Evolutionary conservation across 192 early-diverging fungal species (phyloP).

Genomic region (Podochytrium sp.): DNA sequence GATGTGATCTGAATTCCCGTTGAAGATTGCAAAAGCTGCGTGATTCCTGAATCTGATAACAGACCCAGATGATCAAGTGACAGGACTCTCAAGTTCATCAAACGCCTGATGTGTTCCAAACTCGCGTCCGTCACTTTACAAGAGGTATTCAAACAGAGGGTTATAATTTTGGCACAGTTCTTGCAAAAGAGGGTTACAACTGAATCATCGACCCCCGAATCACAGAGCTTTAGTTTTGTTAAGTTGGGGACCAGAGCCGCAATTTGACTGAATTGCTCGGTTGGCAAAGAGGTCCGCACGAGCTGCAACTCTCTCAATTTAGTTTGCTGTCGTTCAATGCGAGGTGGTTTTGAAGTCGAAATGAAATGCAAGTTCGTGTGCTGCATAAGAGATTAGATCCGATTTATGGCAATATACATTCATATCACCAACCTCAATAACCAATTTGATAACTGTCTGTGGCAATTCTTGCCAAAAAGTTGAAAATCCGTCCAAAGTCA

Average conservation of each 20-base stretch:
- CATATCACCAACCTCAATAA: background rate
- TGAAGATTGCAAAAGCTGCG: background rate
- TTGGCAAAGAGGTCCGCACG: background rate
- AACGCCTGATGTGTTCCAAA: background rate
- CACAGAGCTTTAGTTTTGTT: background rate
- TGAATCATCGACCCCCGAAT: background rate
- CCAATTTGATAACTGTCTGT: background rate
- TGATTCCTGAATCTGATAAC: background rate
- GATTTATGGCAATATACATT: background rate
- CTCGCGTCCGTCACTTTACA: background rate
- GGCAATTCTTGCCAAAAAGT: background rate
- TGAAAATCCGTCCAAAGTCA: background rate
- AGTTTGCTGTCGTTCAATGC: background rate
- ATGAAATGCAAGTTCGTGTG: background rate
- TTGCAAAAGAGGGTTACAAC: background rate
- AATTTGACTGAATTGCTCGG: background rate
- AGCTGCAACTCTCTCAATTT: background rate
- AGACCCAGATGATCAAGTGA: slow-evolving; percentile 1
- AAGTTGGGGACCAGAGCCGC: background rate
- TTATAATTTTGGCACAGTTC: background rate
- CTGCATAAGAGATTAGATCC: background rate
- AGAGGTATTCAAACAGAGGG: background rate
- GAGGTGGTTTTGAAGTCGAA: background rate
- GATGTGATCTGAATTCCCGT: background rate
- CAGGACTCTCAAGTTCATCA: background rate